Evolutionary conservation across 805 yeast genomes (phyloP).

Genomic region (Ogataea paraovalis): DNA sequence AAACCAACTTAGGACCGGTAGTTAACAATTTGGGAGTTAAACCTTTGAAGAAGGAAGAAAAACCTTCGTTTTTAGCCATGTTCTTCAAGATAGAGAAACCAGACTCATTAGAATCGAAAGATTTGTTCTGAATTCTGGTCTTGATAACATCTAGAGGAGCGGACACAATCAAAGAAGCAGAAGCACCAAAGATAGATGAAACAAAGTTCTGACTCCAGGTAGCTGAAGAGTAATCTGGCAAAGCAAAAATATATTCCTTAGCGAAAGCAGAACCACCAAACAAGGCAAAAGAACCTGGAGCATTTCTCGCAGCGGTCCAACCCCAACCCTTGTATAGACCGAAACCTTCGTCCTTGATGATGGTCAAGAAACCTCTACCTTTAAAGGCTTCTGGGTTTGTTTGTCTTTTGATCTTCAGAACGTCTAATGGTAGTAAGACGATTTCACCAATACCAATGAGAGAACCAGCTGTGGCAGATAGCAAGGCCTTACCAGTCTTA

Average conservation of each 20-base stretch:
- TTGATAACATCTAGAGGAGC: slow-evolving; percentile 98
- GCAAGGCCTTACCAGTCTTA: slow-evolving; percentile 94
- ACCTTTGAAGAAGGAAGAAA: slow-evolving; percentile 91
- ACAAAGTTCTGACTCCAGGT: slow-evolving; percentile 94
- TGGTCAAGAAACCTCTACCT: slow-evolving; percentile 92
- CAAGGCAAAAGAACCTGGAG: slow-evolving; percentile 96
- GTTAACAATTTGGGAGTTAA: slow-evolving; percentile 94
- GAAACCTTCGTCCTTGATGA: slow-evolving; percentile 85
- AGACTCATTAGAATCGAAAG: slow-evolving; percentile 91
- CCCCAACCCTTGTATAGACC: slow-evolving; percentile 98
- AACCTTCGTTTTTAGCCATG: slow-evolving; percentile 88
- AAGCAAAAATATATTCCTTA: slow-evolving; percentile 87
- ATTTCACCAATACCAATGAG: slow-evolving; percentile 97
- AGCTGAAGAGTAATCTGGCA: slow-evolving; percentile 83
- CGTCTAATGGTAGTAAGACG: slow-evolving; percentile 91
- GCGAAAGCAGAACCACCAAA: slow-evolving; percentile 99
- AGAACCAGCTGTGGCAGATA: slow-evolving; percentile 97
- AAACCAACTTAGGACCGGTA: slow-evolving; percentile 96
- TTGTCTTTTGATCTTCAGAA: slow-evolving; percentile 96
- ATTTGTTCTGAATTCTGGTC: slow-evolving; percentile 96
- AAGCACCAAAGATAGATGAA: slow-evolving; percentile 94
- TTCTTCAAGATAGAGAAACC: slow-evolving; percentile 91
- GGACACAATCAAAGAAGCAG: slow-evolving; percentile 91
- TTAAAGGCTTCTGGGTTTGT: slow-evolving; percentile 99
- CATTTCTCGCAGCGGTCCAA: slow-evolving; percentile 99